Evolutionary conservation across 2,329 filamentous ascomycete species (phyloP).

Genomic region (Didymella lethalis): DNA sequence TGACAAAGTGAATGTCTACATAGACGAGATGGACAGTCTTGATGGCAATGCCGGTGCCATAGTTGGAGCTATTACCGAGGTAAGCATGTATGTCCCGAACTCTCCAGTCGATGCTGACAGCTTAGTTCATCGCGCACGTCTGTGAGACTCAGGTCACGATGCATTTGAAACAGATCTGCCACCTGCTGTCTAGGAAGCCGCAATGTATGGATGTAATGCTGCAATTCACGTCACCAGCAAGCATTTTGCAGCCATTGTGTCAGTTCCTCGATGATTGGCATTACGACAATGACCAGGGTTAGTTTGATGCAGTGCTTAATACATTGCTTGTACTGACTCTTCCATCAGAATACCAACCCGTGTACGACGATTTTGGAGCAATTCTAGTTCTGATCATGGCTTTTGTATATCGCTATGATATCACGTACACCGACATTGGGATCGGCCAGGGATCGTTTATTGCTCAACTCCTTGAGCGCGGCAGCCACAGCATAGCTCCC

Average conservation of each 20-base stretch:
- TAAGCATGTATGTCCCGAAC: conserved; percentile 18
- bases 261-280: conserved; percentile 79
- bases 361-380: conserved; percentile 85
- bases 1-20: conserved; percentile 76
- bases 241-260: conserved; percentile 77
- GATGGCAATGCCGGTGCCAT: conserved; percentile 91
- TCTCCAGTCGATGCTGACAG: conserved; percentile 12
- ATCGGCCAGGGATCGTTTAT: conserved; percentile 71
- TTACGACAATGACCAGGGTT: conserved; percentile 79
- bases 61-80: conserved; percentile 68
- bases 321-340: conserved; percentile 25
- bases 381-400: conserved; percentile 77
- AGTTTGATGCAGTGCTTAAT: not conserved
- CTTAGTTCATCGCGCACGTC: conserved; percentile 70
- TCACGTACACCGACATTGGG: conserved; percentile 71
- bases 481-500: conserved; percentile 64
- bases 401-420: conserved; percentile 76
- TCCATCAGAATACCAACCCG: conserved; percentile 77
- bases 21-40: conserved; percentile 85
- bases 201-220: conserved; percentile 77
- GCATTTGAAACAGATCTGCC: conserved; percentile 78
- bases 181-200: conserved; percentile 74
- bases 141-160: conserved; percentile 79
- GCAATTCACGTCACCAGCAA: conserved; percentile 74
- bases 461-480: conserved; percentile 68